Percentiles rank a stretch among this genome's conserved stretches.
Conservation (phyloP, 2,329 filamentous ascomycete species). For the Helminthosporium solani region DNA sequence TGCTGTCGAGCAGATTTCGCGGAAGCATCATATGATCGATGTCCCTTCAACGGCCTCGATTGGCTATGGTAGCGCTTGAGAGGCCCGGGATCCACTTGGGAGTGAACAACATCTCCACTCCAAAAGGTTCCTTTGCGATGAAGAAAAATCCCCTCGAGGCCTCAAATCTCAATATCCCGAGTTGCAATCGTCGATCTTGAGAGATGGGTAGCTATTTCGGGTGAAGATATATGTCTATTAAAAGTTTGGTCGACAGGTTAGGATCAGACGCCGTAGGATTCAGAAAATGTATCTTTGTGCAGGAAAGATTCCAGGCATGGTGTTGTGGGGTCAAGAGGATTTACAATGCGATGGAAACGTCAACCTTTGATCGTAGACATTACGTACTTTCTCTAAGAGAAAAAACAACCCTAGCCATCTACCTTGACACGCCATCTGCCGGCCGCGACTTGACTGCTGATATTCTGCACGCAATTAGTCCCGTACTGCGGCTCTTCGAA, state of each 20-base stretch:
- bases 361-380: neutral
- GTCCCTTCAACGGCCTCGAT: constrained; percentile 1
- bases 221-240: neutral
- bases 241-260: too few relatives aligned
- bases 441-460: neutral
- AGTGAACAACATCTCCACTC: neutral
- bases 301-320: neutral
- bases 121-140: neutral
- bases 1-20: constrained; percentile 21
- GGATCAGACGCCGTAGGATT: neutral
- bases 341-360: neutral
- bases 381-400: neutral
- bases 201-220: neutral
- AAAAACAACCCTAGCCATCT: neutral
- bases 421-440: neutral
- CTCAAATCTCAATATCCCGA: neutral
- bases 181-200: neutral
- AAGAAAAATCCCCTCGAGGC: neutral
- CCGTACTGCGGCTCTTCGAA: neutral
- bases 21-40: constrained; percentile 34
- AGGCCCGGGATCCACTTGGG: neutral
- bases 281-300: neutral
- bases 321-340: neutral
- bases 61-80: constrained; percentile 7
- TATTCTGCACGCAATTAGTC: neutral